Evolutionary conservation across 495 filamentous ascomycete genomes (phyloP).

Genomic region (Amorphotheca resinae): DNA sequence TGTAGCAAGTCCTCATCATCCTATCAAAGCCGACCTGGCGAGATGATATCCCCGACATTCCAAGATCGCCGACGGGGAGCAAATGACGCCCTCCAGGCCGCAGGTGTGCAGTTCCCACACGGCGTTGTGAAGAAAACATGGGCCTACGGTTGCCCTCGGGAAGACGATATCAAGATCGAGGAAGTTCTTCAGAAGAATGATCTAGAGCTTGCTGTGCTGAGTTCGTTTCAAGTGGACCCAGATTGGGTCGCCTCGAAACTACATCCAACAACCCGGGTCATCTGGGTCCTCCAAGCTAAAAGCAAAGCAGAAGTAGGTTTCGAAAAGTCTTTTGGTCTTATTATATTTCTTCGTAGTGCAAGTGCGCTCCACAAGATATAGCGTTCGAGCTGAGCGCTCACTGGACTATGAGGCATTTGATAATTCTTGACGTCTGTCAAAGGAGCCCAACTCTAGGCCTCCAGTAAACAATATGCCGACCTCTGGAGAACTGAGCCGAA

Average conservation of each 20-base stretch:
- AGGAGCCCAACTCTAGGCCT: no score
- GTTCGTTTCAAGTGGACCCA: slow-evolving; percentile 77
- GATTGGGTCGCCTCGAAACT: slow-evolving; percentile 58
- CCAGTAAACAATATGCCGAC: no score
- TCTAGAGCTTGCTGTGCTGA: slow-evolving; percentile 66
- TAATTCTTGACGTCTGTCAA: no score
- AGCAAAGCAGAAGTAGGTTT: slow-evolving; percentile 24
- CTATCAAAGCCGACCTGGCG: not conserved
- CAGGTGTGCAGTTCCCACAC: slow-evolving; percentile 44
- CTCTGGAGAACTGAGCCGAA: no score
- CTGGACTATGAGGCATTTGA: no score
- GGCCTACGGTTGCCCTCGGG: slow-evolving; percentile 40
- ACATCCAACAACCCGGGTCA: slow-evolving; percentile 40
- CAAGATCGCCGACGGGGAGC: not conserved
- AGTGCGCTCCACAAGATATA: no score
- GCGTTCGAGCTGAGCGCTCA: no score
- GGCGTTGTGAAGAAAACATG: slow-evolving; percentile 80
- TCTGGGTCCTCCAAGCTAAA: slow-evolving; percentile 60
- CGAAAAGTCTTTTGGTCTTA: no score
- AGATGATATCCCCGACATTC: not conserved
- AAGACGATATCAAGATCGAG: slow-evolving; percentile 67
- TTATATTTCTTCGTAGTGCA: no score
- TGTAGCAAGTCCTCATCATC: not conserved
- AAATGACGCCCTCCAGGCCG: not conserved
- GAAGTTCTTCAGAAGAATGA: slow-evolving; percentile 67